phyloP scores from a whole-genome alignment of 2,329 filamentous ascomycete species.

The Colletotrichum tabaci region DNA sequence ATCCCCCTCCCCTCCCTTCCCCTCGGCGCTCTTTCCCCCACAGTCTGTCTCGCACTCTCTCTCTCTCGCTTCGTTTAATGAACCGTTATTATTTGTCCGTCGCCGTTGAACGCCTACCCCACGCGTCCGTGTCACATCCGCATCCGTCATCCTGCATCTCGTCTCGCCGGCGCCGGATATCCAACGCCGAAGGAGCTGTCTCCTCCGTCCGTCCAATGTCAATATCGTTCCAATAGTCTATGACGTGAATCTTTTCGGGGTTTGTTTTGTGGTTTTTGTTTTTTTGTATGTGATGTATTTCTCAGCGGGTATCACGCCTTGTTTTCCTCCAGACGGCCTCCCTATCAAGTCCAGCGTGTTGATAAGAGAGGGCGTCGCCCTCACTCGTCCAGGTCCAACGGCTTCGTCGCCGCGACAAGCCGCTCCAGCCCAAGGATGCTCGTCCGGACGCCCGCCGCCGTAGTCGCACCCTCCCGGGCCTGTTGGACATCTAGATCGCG shows the following conservation, averaged over 20 bases:
- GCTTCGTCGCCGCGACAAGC: conserved; percentile 35
- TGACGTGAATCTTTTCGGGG: no score
- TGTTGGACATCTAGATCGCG: background rate
- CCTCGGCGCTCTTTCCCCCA: conserved; percentile 19
- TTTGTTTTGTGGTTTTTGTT: background rate
- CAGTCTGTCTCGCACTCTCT: background rate
- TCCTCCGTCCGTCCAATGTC: background rate
- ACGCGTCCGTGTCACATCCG: conserved; percentile 21
- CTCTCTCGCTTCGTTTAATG: background rate
- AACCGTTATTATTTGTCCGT: background rate
- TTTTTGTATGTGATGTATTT: background rate
- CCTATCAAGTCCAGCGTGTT: background rate
- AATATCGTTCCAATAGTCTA: background rate
- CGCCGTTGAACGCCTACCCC: conserved; percentile 14
- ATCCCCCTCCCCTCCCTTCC: conserved; percentile 28
- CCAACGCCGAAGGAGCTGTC: background rate
- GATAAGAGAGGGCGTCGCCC: background rate
- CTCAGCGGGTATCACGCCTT: conserved; percentile 14
- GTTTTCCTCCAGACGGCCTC: background rate
- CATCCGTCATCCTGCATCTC: conserved; percentile 22
- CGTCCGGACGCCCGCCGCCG: conserved; percentile 22
- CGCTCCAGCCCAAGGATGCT: conserved; percentile 37
- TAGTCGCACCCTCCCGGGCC: conserved; percentile 1
- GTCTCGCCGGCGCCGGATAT: conserved; percentile 1
- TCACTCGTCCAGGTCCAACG: conserved; percentile 28